Conservation (phyloP, 352 stramenopile species). For the Globisporangium spiculum region DNA sequence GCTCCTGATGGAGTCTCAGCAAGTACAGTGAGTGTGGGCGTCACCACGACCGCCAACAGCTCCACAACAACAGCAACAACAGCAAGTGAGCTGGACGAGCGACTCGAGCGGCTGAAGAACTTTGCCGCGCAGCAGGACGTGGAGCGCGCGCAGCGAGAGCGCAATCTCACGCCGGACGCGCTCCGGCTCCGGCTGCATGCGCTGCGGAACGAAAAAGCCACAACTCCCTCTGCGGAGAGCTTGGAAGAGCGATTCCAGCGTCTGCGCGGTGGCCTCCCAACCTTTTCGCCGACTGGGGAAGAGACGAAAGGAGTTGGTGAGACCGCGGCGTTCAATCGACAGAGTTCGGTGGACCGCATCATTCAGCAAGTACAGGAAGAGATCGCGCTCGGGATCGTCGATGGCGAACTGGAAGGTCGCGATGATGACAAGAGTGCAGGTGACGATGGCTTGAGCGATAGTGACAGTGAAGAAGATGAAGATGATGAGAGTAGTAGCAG, state of each 20-base stretch:
- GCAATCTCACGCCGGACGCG: constrained; percentile 18
- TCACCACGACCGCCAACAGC: not conserved
- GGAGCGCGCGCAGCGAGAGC: constrained; percentile 8
- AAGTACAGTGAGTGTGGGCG: not conserved
- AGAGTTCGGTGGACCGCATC: constrained; percentile 37
- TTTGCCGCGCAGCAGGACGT: constrained; percentile 28
- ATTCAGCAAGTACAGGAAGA: constrained; percentile 65
- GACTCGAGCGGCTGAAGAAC: constrained; percentile 38
- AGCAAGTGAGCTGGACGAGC: constrained; percentile 20
- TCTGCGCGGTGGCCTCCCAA: constrained; percentile 19
- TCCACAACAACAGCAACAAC: not conserved
- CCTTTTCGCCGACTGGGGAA: not conserved
- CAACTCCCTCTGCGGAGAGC: constrained; percentile 21
- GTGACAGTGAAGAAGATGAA: constrained; percentile 12
- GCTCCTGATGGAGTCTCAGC: not conserved
- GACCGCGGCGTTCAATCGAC: not conserved
- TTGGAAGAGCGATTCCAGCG: constrained; percentile 40
- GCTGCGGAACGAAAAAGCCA: constrained; percentile 38
- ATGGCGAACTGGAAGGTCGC: constrained; percentile 27
- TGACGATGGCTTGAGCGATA: constrained; percentile 1
- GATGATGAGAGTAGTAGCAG: not conserved
- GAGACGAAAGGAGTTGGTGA: not conserved
- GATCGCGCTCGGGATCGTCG: constrained; percentile 44
- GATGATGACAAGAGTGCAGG: constrained; percentile 20
- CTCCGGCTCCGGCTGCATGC: constrained; percentile 43